Evolutionary conservation across 108 stramenopile genomes (phyloP).

Genomic region (Nitzschia sp.): DNA sequence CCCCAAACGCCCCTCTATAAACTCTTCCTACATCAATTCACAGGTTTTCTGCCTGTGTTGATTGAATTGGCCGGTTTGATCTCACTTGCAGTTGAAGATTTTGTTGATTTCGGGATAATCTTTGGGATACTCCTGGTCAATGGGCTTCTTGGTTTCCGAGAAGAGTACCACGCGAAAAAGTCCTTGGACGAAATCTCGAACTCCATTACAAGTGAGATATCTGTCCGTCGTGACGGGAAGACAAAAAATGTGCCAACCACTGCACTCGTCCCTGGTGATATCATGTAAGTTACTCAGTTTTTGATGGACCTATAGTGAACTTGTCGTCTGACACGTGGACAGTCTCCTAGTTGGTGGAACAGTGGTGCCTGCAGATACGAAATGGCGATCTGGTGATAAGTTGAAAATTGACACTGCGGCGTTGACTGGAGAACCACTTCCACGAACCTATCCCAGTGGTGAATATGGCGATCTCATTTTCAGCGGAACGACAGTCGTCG

Average conservation of each 20-base stretch:
- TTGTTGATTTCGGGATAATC: conserved; percentile 39
- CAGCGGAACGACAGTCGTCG: conserved; percentile 76
- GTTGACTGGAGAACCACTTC: conserved; percentile 82
- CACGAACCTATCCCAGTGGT: conserved; percentile 65
- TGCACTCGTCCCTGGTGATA: conserved; percentile 82
- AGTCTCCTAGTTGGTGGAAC: conserved; percentile 66
- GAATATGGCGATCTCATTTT: conserved; percentile 55
- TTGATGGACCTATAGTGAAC: neutral
- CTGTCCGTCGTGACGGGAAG: conserved; percentile 57
- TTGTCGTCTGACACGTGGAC: too few relatives aligned
- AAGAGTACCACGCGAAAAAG: conserved; percentile 79
- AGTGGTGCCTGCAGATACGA: conserved; percentile 80
- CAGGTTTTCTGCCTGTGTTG: conserved; percentile 45
- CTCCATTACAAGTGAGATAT: conserved; percentile 52
- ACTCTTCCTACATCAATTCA: conserved; percentile 53
- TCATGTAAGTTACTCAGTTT: conserved; percentile 25
- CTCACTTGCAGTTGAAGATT: conserved; percentile 39
- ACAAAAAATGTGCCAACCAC: conserved; percentile 37
- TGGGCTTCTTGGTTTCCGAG: conserved; percentile 64
- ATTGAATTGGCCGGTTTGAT: conserved; percentile 48
- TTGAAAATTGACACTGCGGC: conserved; percentile 71
- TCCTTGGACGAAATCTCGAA: conserved; percentile 52
- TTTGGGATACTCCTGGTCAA: conserved; percentile 63
- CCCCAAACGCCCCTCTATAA: conserved; percentile 29
- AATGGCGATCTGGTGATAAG: conserved; percentile 58